Base-by-base conservation (phyloP, 106 monocot species). In the Dioscorea dumetorum region DNA sequence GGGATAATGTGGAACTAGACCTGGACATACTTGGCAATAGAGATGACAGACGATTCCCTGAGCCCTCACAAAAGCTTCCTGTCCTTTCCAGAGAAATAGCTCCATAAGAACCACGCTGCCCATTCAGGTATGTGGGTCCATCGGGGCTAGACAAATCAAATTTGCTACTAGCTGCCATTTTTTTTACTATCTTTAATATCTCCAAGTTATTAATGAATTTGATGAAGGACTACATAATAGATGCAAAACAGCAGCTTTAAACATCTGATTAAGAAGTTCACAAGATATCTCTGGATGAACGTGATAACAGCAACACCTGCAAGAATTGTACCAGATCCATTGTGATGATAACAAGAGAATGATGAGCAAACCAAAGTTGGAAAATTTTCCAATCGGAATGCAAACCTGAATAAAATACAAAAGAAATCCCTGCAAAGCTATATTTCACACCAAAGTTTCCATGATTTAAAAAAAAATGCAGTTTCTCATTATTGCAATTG, bases 71-170 rank as follows among this genome's bases (percentile, higher is more conserved):
- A 60, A 81, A 78, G 73, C 83, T 87, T 41, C 78, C 84, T 21
- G 81, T 69, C 62, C 69, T 77, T 61, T 88, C 87, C 24, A 88
- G 34, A 2, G 71, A 49, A 51, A 65, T 61, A 58, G 66, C 33
- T 33, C 53, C 57, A 72, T 78, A 70, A 0, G 68, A 15, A 41
- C 77, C 77, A 34, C 83, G 80, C 56, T 80, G 77, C 49, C 76
- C 74, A 69, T 70, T 77, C 22, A 50, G 33, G 57, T 68, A 79
- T 1, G 60, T 10, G 2, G 69, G 57, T 48, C 83, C 74, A 62
- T 87, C 87, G 59, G 87, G 77, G 58, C 80, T 75, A 28, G 74
- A 72, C 19, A 72, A 60, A 19, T 84, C 83, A 63, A 76, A 81
- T 72, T 76, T 82, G 70, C 77, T 74, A 68, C 62, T 80, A 19